Evolutionary conservation across 1,284 basidiomycete species (phyloP).

Genomic region (Tilletia horrida): DNA sequence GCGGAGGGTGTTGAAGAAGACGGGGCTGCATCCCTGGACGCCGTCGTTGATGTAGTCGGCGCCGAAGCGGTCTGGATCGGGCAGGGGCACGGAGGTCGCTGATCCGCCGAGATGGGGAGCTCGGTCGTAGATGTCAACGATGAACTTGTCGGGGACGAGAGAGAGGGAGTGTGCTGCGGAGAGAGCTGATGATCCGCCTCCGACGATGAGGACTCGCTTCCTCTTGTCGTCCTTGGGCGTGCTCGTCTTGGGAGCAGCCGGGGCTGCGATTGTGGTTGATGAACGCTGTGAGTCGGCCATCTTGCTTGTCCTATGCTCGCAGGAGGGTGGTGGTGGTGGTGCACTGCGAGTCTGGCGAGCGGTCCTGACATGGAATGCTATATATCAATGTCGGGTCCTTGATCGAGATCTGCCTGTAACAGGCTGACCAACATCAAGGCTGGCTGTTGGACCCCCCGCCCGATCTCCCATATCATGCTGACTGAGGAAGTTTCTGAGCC

Average conservation of each 20-base stretch:
- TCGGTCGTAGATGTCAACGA: conserved; percentile 45
- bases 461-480: no score
- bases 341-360: no score
- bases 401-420: no score
- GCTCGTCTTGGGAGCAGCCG: background rate
- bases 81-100: conserved; percentile 46
- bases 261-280: background rate
- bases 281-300: no score
- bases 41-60: conserved; percentile 52
- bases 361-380: no score
- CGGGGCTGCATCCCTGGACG: conserved; percentile 44
- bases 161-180: conserved; percentile 44
- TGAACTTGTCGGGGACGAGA: conserved; percentile 36
- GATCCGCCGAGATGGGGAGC: conserved; percentile 42
- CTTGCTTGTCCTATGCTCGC: no score
- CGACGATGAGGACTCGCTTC: conserved; percentile 48
- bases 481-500: no score
- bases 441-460: no score
- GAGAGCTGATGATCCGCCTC: conserved; percentile 42
- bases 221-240: conserved; percentile 20
- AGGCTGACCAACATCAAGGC: no score
- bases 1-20: conserved; percentile 49
- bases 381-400: no score
- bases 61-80: conserved; percentile 38
- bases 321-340: no score